Evolutionary conservation across 352 stramenopile genomes (phyloP).

Genomic region (Phytophthora foliorum): DNA sequence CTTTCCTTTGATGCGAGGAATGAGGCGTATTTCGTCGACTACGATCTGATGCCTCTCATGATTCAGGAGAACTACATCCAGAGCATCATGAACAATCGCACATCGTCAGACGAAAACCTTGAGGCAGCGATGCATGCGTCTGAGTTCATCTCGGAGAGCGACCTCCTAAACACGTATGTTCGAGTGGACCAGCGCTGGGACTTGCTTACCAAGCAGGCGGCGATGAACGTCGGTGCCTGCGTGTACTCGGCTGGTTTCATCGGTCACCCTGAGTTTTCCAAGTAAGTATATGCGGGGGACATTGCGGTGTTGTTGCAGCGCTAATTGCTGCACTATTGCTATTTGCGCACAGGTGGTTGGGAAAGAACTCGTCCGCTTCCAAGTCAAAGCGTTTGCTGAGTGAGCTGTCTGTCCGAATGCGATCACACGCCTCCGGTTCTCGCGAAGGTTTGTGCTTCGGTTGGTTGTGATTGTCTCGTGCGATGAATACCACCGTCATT

Average conservation of each 20-base stretch:
- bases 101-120: conserved; percentile 80
- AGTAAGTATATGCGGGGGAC: conserved; percentile 50
- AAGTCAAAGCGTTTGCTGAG: conserved; percentile 96
- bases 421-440: conserved; percentile 84
- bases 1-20: conserved; percentile 88
- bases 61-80: conserved; percentile 94
- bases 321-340: conserved; percentile 36
- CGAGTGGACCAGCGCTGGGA: conserved; percentile 95
- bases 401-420: conserved; percentile 97
- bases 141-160: conserved; percentile 92
- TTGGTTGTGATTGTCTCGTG: neutral
- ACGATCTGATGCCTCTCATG: conserved; percentile 98
- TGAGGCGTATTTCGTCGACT: conserved; percentile 99
- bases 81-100: conserved; percentile 84
- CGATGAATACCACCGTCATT: neutral
- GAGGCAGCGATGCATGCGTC: conserved; percentile 89
- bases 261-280: conserved; percentile 91
- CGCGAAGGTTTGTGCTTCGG: conserved; percentile 63
- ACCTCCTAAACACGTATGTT: conserved; percentile 83
- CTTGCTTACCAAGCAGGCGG: conserved; percentile 92
- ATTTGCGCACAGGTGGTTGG: conserved; percentile 93
- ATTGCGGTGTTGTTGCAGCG: neutral
- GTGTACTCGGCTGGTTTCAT: conserved; percentile 87
- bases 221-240: conserved; percentile 91
- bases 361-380: conserved; percentile 96